phyloP scores from a whole-genome alignment of 371 early-diverging fungal species.

The Apophysomyces sp. region DNA sequence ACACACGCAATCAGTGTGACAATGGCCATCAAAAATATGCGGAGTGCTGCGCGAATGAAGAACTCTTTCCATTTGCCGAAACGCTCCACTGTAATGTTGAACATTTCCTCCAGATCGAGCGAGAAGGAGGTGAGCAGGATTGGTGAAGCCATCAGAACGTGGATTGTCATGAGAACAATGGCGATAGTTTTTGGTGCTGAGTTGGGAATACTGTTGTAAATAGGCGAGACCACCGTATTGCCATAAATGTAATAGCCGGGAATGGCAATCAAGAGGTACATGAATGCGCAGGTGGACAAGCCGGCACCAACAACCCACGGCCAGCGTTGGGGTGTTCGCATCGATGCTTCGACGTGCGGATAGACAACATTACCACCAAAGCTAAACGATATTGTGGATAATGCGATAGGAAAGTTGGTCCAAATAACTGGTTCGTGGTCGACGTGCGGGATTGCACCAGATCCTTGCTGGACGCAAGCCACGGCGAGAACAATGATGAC shows the following conservation, averaged over 20 bases:
- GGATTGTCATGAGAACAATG: slow-evolving; percentile 78
- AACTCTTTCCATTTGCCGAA: slow-evolving; percentile 53
- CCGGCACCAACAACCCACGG: slow-evolving; percentile 69
- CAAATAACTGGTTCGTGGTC: slow-evolving; percentile 49
- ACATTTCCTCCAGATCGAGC: slow-evolving; percentile 65
- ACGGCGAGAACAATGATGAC: slow-evolving; percentile 45
- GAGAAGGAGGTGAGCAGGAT: slow-evolving; percentile 81
- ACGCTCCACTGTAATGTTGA: slow-evolving; percentile 55
- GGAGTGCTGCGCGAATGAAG: slow-evolving; percentile 54
- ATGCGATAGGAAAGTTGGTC: slow-evolving; percentile 55
- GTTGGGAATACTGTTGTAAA: slow-evolving; percentile 70
- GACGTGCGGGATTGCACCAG: slow-evolving; percentile 12
- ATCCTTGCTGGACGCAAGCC: slow-evolving; percentile 30
- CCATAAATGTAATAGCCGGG: slow-evolving; percentile 87
- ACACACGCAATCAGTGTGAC: slow-evolving; percentile 64
- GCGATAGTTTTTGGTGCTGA: slow-evolving; percentile 67
- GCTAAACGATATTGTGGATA: slow-evolving; percentile 72
- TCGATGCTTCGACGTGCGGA: slow-evolving; percentile 82
- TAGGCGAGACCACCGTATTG: slow-evolving; percentile 62
- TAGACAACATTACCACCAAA: slow-evolving; percentile 84
- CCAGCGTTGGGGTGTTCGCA: slow-evolving; percentile 78
- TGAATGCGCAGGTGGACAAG: slow-evolving; percentile 66
- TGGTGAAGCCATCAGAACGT: slow-evolving; percentile 82
- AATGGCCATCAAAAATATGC: slow-evolving; percentile 50
- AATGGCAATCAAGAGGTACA: slow-evolving; percentile 77